Conservation (phyloP, 352 stramenopile species). For the Thalassiosira mediterranea region DNA sequence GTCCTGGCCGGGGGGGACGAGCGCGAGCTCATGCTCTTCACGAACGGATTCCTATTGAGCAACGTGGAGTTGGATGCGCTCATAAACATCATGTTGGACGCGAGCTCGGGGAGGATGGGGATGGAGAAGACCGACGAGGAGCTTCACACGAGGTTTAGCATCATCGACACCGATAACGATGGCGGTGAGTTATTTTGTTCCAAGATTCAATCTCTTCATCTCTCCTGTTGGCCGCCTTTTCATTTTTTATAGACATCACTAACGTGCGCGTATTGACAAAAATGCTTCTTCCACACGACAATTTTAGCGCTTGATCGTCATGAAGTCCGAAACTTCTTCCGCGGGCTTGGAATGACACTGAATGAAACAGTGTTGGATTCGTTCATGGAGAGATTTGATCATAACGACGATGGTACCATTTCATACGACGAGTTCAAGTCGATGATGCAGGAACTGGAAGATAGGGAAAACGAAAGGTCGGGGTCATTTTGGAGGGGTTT, state of each 20-base stretch:
- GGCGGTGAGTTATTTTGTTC: conserved; percentile 24
- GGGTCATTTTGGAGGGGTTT: conserved; percentile 6
- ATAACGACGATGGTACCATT: conserved; percentile 37
- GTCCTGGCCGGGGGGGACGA: conserved; percentile 31
- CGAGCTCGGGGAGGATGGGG: conserved; percentile 13
- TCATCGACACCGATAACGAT: conserved; percentile 39
- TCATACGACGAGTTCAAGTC: conserved; percentile 38
- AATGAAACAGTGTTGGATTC: conserved; percentile 27
- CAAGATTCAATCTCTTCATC: conserved; percentile 5
- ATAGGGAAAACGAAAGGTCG: conserved; percentile 16
- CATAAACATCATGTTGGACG: conserved; percentile 25
- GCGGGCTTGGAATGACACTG: conserved; percentile 26
- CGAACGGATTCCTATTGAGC: conserved; percentile 31
- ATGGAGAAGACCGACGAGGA: conserved; percentile 19
- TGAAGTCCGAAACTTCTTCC: conserved; percentile 35
- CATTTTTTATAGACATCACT: conserved; percentile 7
- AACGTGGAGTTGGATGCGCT: conserved; percentile 32
- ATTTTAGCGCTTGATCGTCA: conserved; percentile 21
- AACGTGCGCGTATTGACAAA: no score
- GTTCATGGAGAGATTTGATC: conserved; percentile 42
- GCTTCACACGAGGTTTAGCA: conserved; percentile 32
- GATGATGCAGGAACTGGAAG: conserved; percentile 12
- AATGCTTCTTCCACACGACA: no score
- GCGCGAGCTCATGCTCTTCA: conserved; percentile 46
- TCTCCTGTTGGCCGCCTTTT: conserved; percentile 5